phyloP scores from a whole-genome alignment of 352 stramenopile species.

The Pythium aristosporum region DNA sequence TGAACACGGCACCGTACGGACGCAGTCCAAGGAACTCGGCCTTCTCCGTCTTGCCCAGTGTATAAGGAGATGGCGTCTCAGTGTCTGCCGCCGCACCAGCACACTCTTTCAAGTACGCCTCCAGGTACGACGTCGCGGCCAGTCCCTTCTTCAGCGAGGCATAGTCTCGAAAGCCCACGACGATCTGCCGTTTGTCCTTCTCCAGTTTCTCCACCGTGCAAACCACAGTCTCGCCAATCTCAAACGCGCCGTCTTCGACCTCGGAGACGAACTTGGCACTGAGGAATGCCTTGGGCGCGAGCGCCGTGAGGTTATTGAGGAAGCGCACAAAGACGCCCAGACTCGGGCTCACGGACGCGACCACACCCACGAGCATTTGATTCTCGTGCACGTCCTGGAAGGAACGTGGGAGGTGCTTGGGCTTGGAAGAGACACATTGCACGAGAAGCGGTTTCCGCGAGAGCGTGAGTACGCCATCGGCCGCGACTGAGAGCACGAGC shows the following conservation, averaged over 20 bases:
- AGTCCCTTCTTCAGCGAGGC: conserved; percentile 34
- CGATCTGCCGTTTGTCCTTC: conserved; percentile 73
- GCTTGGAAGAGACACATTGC: conserved; percentile 33
- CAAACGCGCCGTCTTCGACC: conserved; percentile 73
- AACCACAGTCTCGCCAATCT: conserved; percentile 85
- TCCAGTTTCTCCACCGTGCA: conserved; percentile 80
- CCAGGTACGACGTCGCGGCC: conserved; percentile 35
- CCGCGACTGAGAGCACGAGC: conserved; percentile 69
- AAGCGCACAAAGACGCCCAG: conserved; percentile 89
- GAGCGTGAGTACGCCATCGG: conserved; percentile 69
- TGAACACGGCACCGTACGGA: conserved; percentile 85
- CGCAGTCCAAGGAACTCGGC: conserved; percentile 81
- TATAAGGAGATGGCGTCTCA: conserved; percentile 34
- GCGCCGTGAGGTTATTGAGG: conserved; percentile 81
- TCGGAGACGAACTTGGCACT: conserved; percentile 72
- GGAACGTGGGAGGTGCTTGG: conserved; percentile 42
- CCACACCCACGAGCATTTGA: conserved; percentile 68
- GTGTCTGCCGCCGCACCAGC: conserved; percentile 5
- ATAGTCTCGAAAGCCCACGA: conserved; percentile 67
- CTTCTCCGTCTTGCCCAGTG: conserved; percentile 75
- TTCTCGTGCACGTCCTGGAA: conserved; percentile 66
- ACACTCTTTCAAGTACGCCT: conserved; percentile 54
- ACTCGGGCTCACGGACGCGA: conserved; percentile 70
- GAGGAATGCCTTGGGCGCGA: conserved; percentile 78
- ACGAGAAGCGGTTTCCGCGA: conserved; percentile 84